A percentile compares a stretch with the other conserved stretches of the same genome.
Evolutionary conservation across 768 basidiomycete genomes (phyloP).

Genomic region (Phanerodontia chrysosporium): DNA sequence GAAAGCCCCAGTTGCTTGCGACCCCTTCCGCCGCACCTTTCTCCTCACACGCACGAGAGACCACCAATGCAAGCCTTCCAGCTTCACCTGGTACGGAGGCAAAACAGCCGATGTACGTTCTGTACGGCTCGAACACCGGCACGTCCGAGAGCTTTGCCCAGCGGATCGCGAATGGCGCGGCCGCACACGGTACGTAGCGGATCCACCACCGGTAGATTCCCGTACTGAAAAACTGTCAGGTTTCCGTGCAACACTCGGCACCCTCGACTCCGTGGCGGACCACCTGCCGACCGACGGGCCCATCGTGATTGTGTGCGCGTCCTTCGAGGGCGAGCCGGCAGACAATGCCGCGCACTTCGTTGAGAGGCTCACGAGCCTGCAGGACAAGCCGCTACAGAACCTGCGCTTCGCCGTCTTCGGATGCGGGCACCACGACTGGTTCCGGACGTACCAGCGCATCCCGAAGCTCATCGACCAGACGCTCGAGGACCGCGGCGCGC

Average conservation of each 20-base stretch:
- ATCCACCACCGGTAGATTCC: background rate
- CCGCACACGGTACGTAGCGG: slow-evolving; percentile 29
- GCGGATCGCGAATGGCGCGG: slow-evolving; percentile 36
- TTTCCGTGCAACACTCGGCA: slow-evolving; percentile 34
- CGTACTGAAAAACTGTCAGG: slow-evolving; percentile 19
- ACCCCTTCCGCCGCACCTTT: background rate
- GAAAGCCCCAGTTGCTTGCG: slow-evolving; percentile 5
- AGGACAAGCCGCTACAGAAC: slow-evolving; percentile 25
- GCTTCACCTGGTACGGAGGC: slow-evolving; percentile 8
- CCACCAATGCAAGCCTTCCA: background rate
- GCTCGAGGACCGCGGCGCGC: slow-evolving; percentile 31
- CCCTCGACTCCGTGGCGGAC: slow-evolving; percentile 35
- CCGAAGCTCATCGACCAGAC: slow-evolving; percentile 36
- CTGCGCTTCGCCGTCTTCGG: slow-evolving; percentile 44
- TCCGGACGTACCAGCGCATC: slow-evolving; percentile 41
- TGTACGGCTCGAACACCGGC: slow-evolving; percentile 46
- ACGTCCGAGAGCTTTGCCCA: slow-evolving; percentile 46
- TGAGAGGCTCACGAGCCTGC: slow-evolving; percentile 33
- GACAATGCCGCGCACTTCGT: slow-evolving; percentile 46
- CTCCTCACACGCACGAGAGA: background rate
- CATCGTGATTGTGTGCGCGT: slow-evolving; percentile 41
- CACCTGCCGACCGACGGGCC: slow-evolving; percentile 41
- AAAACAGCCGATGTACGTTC: slow-evolving; percentile 32
- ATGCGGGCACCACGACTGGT: slow-evolving; percentile 49
- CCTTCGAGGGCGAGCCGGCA: slow-evolving; percentile 47